Evolutionary conservation across 2,329 filamentous ascomycete genomes (phyloP).

Genomic region (Sphaerulina musiva): DNA sequence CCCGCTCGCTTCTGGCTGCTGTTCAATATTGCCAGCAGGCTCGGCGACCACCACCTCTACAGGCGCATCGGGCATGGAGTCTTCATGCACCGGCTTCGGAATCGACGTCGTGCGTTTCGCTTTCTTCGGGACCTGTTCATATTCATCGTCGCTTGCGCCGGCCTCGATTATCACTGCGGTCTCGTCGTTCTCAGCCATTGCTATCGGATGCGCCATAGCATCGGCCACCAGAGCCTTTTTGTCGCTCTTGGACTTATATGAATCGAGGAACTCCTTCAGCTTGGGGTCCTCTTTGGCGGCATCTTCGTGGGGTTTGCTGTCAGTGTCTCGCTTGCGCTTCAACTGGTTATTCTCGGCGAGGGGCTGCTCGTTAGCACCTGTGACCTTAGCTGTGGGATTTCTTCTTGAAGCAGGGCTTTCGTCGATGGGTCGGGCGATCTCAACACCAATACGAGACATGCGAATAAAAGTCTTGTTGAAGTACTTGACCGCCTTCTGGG

Average conservation of each 20-base stretch:
- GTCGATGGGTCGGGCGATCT: constrained; percentile 71
- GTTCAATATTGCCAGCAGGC: not conserved
- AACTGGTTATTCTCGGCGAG: constrained; percentile 35
- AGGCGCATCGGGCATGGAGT: not conserved
- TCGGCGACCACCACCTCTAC: constrained; percentile 18
- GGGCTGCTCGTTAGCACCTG: constrained; percentile 15
- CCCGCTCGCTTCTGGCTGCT: not conserved
- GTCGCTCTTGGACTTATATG: constrained; percentile 61
- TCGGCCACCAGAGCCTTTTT: constrained; percentile 51
- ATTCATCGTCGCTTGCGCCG: constrained; percentile 61
- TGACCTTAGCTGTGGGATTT: constrained; percentile 17
- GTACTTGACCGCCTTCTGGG: constrained; percentile 78
- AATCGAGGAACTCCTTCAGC: constrained; percentile 75
- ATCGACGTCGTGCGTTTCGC: constrained; percentile 31
- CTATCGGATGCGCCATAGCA: constrained; percentile 25
- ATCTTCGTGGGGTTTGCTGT: constrained; percentile 40
- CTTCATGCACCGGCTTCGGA: not conserved
- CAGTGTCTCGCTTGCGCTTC: constrained; percentile 61
- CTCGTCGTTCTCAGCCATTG: constrained; percentile 11
- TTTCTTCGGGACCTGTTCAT: constrained; percentile 56
- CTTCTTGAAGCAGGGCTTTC: constrained; percentile 30
- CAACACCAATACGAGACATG: constrained; percentile 88
- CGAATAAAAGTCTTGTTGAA: constrained; percentile 94
- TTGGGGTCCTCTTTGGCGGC: constrained; percentile 58
- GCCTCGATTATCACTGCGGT: constrained; percentile 29